A percentile compares a stretch with the other conserved stretches of the same genome.
Evolutionary conservation across 2,329 filamentous ascomycete genomes (phyloP).

Genomic region (Trichoderma koningiopsis): DNA sequence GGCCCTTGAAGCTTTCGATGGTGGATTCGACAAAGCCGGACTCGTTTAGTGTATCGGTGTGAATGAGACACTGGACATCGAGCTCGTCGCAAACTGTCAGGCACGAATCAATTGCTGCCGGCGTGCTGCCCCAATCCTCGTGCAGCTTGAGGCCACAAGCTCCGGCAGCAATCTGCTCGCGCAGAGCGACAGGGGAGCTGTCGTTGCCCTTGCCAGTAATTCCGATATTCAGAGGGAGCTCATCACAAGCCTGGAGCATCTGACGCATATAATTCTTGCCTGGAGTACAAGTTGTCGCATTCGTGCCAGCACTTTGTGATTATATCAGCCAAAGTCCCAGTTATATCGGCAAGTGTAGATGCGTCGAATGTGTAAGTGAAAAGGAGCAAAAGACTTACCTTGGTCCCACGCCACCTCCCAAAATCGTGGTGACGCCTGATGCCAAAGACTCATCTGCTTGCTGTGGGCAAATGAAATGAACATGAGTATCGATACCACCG

Average conservation of each 20-base stretch:
- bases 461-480: constrained; percentile 94
- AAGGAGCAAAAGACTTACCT: constrained; percentile 52
- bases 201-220: constrained; percentile 96
- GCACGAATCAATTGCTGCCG: constrained; percentile 87
- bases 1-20: constrained; percentile 78
- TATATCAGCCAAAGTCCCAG: neutral
- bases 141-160: constrained; percentile 91
- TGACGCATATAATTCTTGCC: constrained; percentile 78
- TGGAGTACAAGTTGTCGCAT: constrained; percentile 91
- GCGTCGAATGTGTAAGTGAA: neutral
- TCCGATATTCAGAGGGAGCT: constrained; percentile 80
- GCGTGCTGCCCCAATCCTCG: constrained; percentile 94
- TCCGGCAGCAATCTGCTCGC: constrained; percentile 79
- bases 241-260: constrained; percentile 87
- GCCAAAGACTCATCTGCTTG: constrained; percentile 82
- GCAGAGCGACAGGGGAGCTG: constrained; percentile 66
- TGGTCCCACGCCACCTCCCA: constrained; percentile 91
- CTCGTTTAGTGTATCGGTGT: constrained; percentile 95
- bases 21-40: constrained; percentile 96
- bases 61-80: constrained; percentile 91
- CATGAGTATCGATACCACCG: constrained; percentile 85
- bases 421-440: constrained; percentile 84
- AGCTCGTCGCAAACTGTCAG: constrained; percentile 83
- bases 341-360: too few species aligned
- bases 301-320: constrained; percentile 71